phyloP scores from a whole-genome alignment of 768 basidiomycete genomes.

The Trametes sanguinea region DNA sequence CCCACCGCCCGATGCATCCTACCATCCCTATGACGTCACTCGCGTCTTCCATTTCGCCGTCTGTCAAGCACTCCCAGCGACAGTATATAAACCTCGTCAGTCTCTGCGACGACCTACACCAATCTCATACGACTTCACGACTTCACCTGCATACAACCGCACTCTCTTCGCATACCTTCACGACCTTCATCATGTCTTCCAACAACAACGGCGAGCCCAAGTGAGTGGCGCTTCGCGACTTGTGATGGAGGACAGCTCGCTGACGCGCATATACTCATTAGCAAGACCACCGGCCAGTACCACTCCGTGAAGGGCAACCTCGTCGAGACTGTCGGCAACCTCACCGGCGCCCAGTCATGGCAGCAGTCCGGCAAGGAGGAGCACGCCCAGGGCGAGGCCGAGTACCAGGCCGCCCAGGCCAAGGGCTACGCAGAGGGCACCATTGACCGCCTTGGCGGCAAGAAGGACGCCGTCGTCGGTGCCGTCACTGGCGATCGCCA shows the following conservation, averaged over 20 bases:
- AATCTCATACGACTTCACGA: not conserved
- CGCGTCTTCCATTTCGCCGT: not conserved
- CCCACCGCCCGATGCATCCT: not conserved
- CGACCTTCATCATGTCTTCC: constrained; percentile 8
- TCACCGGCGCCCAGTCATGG: constrained; percentile 47
- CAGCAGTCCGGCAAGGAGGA: constrained; percentile 49
- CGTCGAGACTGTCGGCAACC: constrained; percentile 45
- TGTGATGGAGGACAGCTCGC: not conserved
- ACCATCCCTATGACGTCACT: not conserved
- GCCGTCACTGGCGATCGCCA: constrained; percentile 54
- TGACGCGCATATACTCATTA: constrained; percentile 10
- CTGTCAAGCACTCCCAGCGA: not conserved
- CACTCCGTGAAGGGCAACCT: constrained; percentile 43
- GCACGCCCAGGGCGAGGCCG: constrained; percentile 49
- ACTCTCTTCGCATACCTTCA: not conserved
- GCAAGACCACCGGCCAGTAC: constrained; percentile 42
- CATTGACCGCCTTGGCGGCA: constrained; percentile 47
- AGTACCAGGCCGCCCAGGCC: constrained; percentile 48
- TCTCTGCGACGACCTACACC: not conserved
- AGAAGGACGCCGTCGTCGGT: constrained; percentile 57
- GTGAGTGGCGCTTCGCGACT: not conserved
- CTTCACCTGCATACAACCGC: not conserved
- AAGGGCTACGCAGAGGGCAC: constrained; percentile 53
- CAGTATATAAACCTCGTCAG: not conserved
- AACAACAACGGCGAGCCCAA: constrained; percentile 20